phyloP scores from a whole-genome alignment of 1,139 yeast genomes.

The Groenewaldozyma auringiensis region DNA sequence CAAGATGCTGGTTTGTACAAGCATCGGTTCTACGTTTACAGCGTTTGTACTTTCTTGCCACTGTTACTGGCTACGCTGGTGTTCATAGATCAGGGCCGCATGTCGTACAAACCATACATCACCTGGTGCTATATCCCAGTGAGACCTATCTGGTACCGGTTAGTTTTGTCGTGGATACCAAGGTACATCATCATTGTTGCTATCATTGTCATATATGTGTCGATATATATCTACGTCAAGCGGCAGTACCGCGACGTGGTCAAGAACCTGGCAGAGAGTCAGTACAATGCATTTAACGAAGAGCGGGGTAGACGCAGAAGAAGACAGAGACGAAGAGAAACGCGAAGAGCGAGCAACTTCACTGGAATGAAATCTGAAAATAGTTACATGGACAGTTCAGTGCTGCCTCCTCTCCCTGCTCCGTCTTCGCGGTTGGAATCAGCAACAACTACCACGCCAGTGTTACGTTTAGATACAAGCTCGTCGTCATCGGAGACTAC shows the following conservation, averaged over 20 bases:
- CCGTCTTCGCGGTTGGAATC: too few relatives aligned
- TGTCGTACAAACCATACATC: constrained; percentile 36
- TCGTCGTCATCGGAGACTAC: too few relatives aligned
- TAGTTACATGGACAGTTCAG: neutral
- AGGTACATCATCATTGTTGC: constrained; percentile 58
- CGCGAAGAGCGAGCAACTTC: neutral
- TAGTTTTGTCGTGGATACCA: constrained; percentile 77
- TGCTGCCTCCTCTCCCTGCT: neutral
- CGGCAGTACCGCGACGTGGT: constrained; percentile 26
- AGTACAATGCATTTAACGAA: neutral
- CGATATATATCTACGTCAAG: constrained; percentile 68
- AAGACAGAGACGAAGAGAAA: neutral
- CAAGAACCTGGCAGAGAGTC: constrained; percentile 17
- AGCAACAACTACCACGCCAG: too few relatives aligned
- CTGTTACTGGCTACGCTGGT: constrained; percentile 65
- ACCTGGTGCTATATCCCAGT: constrained; percentile 82
- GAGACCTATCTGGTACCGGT: constrained; percentile 64
- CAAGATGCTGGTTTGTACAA: constrained; percentile 49
- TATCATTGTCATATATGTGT: constrained; percentile 58
- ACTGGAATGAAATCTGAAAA: neutral
- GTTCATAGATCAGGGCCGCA: constrained; percentile 40
- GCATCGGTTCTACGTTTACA: constrained; percentile 53
- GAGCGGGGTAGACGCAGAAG: neutral
- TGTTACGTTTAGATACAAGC: too few relatives aligned
- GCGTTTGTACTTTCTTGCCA: constrained; percentile 54